Evolutionary conservation across 495 filamentous ascomycete species (phyloP), one percentile per base, ranked within the genome.

Genomic region (Penicillium bialowiezense): DNA sequence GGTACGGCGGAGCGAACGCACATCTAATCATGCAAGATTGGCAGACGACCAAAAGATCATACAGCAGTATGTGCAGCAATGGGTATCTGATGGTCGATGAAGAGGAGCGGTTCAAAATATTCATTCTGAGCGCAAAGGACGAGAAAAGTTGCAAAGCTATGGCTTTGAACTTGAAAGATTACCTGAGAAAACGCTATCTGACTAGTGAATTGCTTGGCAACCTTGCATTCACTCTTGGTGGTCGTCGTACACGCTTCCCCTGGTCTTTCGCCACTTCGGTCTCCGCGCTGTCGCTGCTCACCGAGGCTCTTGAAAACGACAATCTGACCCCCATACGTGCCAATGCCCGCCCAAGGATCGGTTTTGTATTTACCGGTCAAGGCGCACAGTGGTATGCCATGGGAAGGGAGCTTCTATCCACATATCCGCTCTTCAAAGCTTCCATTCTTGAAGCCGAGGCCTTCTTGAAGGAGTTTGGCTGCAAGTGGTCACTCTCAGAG

Each of bases 311-410:
- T 10, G 29, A 62, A 23, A 60, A 35, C 17, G 58, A 56, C 7
- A 42, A 63, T 13, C 39, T 69, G 13, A 51, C 51, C 15, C 37
- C 44, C 9, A 36, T 17, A 21, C 57, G 57, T n/a, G 56, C 55
- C 13, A 48, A 61, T 20, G 63, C 59, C 15, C 29, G 14, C 24
- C 8, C 26, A 48, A 47, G 26, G 33, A 46, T 26, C 19, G 62
- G 38, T 44, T 57, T 17, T 44, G 41, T 56, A 4, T 68, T 68
- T 33, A 85, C 81, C 7, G 84, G 84, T 12, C 84, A 87, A 50
- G 84, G 84, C 12, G 79, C 82, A 0, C 83, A 86, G 49, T 86
- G 81, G 78, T 54, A 75, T 1, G 64, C 65, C 13, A 84, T 86
- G 80, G 78, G 74, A 6, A 68, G 56, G 26, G 63, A 72, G 18